Base-by-base conservation (phyloP, 805 yeast genomes). In the Torulaspora delbrueckii region DNA sequence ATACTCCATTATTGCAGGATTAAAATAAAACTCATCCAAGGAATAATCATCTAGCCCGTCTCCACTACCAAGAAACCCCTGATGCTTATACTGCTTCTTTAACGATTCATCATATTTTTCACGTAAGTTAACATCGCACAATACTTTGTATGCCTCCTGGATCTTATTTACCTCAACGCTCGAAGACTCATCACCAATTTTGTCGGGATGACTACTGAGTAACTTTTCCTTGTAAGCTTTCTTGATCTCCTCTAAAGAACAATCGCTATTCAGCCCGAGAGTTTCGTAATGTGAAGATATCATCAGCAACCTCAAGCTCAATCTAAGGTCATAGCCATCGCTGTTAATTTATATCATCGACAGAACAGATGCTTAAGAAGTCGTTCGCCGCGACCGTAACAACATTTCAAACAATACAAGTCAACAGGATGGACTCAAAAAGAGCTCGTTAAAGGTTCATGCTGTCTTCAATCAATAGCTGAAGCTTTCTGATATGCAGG, bases 121-220 rank as follows among this genome's bases (percentile, higher is more conserved):
- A 31, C 85, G 68, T 2, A 49, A 33, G 3, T 43, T 54, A 0
- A 68, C 58, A 52, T 79, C 74, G 0, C 72, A 61, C 6, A 89
- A 65, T 0, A 73, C 69, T n/a, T 65, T 57, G 55, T 85, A 89
- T 0, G 97, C 96, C 18, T 62, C 66, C 53, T 83, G 76, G 25
- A 89, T 72, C 19, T 66, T 65, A 46, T 76, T 68, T 7, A 81
- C 46, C 12, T 75, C 67, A 5, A 79, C 12, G 9, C 34, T 42
- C 14, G 47, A 26, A 3, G 49, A 36, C 16, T 44, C 43, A 16
- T 47, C 33, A 0, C 36, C 14, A 3, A 22, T 27, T 55, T 89
- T 90, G 61, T 91, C 98, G 1, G 98, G 98, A 63, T 91, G 98
- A 2, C 76, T 63, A 3, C 62, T 58, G 1, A 91, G 68, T 5